phyloP scores from a whole-genome alignment of 2,329 filamentous ascomycete genomes.

The Aspergillus pseudoterreus region DNA sequence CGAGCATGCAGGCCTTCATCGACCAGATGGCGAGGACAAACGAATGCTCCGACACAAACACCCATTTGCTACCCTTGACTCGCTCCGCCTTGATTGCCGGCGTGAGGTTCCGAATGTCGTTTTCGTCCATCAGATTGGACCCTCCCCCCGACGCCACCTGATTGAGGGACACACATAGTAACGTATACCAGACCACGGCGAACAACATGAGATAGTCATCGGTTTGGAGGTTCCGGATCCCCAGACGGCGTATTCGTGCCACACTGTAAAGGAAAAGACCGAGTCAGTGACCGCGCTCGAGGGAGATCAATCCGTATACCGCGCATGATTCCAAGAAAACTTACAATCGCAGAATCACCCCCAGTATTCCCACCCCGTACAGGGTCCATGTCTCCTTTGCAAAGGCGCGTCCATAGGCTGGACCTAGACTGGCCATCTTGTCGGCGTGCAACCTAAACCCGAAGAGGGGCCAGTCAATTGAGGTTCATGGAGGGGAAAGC shows the following conservation, averaged over 20 bases:
- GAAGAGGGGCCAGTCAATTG: constrained; percentile 7
- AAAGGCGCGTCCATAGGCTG: constrained; percentile 27
- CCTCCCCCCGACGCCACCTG: constrained; percentile 52
- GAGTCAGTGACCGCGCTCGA: constrained; percentile 1
- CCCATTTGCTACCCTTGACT: constrained; percentile 57
- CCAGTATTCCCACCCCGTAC: constrained; percentile 37
- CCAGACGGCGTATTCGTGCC: constrained; percentile 40
- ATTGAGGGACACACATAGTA: constrained; percentile 54
- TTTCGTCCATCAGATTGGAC: constrained; percentile 57
- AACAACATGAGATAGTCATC: constrained; percentile 58
- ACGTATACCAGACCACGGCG: constrained; percentile 53
- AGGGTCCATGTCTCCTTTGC: constrained; percentile 40
- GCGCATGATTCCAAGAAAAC: constrained; percentile 11
- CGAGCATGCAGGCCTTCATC: constrained; percentile 52
- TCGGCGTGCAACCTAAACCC: constrained; percentile 16
- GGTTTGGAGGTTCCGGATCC: constrained; percentile 48
- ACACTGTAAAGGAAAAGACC: constrained; percentile 21
- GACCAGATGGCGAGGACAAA: constrained; percentile 56
- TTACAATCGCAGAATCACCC: constrained; percentile 37
- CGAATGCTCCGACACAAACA: constrained; percentile 59
- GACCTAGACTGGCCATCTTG: constrained; percentile 27
- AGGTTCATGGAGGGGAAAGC: constrained; percentile 4
- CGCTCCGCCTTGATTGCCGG: constrained; percentile 42
- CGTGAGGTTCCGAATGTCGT: constrained; percentile 45
- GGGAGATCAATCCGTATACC: not conserved